Percentiles rank a stretch among this genome's conserved stretches.
Evolutionary conservation across 2,329 filamentous ascomycete species (phyloP).

Genomic region (Microcyclosporella mali): DNA sequence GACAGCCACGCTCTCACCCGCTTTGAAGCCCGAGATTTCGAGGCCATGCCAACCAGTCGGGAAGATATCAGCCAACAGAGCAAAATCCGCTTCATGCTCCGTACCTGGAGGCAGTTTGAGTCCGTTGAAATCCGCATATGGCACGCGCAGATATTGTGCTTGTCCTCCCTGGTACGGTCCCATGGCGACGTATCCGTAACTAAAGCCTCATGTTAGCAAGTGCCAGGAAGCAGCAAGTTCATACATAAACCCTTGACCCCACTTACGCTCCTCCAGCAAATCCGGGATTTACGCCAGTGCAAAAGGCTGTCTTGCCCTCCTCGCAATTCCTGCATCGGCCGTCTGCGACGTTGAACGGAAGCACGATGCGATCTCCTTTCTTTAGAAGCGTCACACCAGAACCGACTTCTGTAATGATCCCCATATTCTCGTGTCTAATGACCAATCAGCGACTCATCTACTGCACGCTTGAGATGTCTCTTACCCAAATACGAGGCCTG

Average conservation of each 20-base stretch:
- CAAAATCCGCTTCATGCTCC: constrained; percentile 57
- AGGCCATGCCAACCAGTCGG: constrained; percentile 42
- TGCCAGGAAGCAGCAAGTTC: not conserved
- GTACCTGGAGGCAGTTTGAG: constrained; percentile 55
- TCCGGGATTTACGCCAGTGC: constrained; percentile 44
- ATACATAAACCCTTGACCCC: not conserved
- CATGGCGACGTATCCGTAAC: constrained; percentile 51
- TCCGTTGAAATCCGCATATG: constrained; percentile 62
- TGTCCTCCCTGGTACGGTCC: constrained; percentile 52
- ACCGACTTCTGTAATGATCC: constrained; percentile 44
- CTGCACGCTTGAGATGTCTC: not conserved
- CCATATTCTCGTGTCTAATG: constrained; percentile 39
- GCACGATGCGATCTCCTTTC: constrained; percentile 58
- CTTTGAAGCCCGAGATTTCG: constrained; percentile 52
- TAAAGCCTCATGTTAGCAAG: constrained; percentile 30
- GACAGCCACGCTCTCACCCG: constrained; percentile 58
- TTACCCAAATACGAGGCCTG: constrained; percentile 53
- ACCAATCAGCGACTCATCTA: not conserved
- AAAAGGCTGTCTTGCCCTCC: constrained; percentile 59
- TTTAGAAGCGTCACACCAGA: constrained; percentile 55
- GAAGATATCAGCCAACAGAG: constrained; percentile 46
- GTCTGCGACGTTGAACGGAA: constrained; percentile 61
- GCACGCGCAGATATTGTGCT: constrained; percentile 59
- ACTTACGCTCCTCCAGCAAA: constrained; percentile 5
- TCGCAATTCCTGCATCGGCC: constrained; percentile 60